A percentile compares a stretch with the other conserved stretches of the same genome.
Conservation (phyloP, 1,284 basidiomycete species). For the Melampsora allii-populina region DNA sequence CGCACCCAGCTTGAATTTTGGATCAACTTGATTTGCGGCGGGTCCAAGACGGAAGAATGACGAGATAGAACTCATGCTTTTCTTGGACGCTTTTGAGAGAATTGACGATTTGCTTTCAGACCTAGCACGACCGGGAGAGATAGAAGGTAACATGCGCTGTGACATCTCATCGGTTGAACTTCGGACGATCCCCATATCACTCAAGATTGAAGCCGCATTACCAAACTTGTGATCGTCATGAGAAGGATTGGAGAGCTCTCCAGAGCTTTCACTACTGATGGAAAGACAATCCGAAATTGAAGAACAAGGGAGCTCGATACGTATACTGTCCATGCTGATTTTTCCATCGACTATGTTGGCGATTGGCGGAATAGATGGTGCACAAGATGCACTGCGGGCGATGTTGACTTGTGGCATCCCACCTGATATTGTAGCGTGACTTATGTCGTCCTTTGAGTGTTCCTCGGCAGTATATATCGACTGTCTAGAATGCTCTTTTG, state of each 20-base stretch:
- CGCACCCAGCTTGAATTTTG: constrained; percentile 16
- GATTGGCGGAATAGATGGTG: constrained; percentile 36
- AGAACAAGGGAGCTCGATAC: constrained; percentile 22
- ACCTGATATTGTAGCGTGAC: not conserved
- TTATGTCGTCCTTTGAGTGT: not conserved
- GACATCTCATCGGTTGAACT: not conserved
- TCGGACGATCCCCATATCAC: not conserved
- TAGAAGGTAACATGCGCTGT: not conserved
- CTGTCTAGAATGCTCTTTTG: constrained; percentile 9
- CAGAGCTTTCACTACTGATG: constrained; percentile 7
- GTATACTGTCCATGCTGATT: constrained; percentile 37
- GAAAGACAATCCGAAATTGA: constrained; percentile 1
- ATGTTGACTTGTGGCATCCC: not conserved
- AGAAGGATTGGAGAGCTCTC: not conserved
- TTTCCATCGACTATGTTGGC: constrained; percentile 30
- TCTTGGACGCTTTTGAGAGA: constrained; percentile 31
- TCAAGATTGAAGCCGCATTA: not conserved
- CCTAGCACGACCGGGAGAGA: constrained; percentile 11
- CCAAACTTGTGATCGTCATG: not conserved
- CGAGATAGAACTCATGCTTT: constrained; percentile 37
- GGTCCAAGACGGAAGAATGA: constrained; percentile 28
- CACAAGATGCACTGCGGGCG: constrained; percentile 25
- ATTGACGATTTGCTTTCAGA: constrained; percentile 39
- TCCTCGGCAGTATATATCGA: not conserved
- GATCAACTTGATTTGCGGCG: constrained; percentile 4